Conservation (phyloP, 257 asterid genomes). For the Verbascum thapsus region DNA sequence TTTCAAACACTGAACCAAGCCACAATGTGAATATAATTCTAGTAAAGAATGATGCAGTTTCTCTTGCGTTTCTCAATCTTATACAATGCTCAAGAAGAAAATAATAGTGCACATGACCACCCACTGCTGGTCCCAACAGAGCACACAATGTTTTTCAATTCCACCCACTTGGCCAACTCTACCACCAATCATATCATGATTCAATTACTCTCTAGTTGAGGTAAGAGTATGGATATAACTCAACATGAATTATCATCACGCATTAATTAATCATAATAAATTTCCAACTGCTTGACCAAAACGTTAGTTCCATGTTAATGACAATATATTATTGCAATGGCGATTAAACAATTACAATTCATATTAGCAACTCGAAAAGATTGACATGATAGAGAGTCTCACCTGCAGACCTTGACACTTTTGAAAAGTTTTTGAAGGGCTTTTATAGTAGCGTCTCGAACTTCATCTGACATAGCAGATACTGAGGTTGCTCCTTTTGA, state of each 20-base stretch:
- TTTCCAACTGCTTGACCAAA: neutral
- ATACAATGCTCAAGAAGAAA: neutral
- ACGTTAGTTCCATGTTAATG: neutral
- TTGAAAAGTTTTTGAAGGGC: slow-evolving; percentile 68
- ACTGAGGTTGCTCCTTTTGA: slow-evolving; percentile 39
- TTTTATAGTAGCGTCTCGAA: slow-evolving; percentile 59
- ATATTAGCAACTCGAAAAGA: slow-evolving; percentile 11
- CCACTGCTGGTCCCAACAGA: neutral
- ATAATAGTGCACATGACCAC: neutral
- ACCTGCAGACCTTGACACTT: slow-evolving; percentile 82
- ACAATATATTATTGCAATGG: neutral
- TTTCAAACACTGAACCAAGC: neutral
- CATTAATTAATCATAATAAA: no score
- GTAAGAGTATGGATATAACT: neutral
- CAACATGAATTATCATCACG: neutral
- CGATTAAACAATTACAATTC: neutral
- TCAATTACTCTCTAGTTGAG: neutral
- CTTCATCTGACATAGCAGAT: slow-evolving; percentile 61
- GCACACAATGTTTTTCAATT: neutral
- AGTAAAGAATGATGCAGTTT: neutral
- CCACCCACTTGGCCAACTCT: slow-evolving; percentile 6
- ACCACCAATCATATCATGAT: neutral
- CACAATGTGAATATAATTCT: neutral
- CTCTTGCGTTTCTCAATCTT: neutral
- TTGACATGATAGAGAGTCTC: slow-evolving; percentile 25